Evolutionary conservation across 805 yeast species (phyloP), one percentile per base, ranked within the genome.

Genomic region (Candida manassasensis): DNA sequence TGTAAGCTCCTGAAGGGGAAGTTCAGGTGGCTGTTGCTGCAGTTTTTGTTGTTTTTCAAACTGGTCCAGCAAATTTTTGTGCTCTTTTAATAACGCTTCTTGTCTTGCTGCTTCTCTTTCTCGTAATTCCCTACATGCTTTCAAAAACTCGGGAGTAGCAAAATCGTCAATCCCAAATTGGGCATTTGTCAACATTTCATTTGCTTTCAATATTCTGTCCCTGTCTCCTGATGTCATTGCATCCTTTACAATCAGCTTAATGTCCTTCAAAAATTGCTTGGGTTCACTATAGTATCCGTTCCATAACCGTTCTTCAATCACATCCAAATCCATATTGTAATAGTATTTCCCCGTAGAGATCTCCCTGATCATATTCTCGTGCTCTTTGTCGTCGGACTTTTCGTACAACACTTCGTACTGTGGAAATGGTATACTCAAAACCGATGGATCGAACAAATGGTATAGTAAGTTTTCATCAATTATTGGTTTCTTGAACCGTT

Each of bases 201-300:
- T 84, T 0, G 97, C 96, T 51, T 75, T 75, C 43, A 77, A 56
- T 4, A 82, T 65, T 36, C 96, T 69, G 39, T 93, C 98, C 29
- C 97, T 71, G 45, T 90, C 97, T 0, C 85, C 86, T 3, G 73
- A 60, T 0, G 79, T 76, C 21, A 72, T 68, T 0, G 95, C 74
- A 62, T 93, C 99, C 21, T 70, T 70, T 29, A 84, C 80, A 25
- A 93, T 90, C 77, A 84, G 72, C 50, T 81, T 87, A 29, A 93
- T 73, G 53, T 93, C 98, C 45, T 74, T 77, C 47, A 89, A 62
- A 52, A 84, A 90, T 55, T 93, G 97, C 44, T 78, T 81, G 10
- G 97, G 97, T 49, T 88, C 96, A 25, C 86, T 81, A 52, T 93
- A 93, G 57, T 62, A 93, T 0, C 98, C 98, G 57, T 93, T 93